Percentiles rank a stretch among this genome's conserved stretches.
Evolutionary conservation across 352 stramenopile species (phyloP).

Genomic region (Globisporangium middletonii): DNA sequence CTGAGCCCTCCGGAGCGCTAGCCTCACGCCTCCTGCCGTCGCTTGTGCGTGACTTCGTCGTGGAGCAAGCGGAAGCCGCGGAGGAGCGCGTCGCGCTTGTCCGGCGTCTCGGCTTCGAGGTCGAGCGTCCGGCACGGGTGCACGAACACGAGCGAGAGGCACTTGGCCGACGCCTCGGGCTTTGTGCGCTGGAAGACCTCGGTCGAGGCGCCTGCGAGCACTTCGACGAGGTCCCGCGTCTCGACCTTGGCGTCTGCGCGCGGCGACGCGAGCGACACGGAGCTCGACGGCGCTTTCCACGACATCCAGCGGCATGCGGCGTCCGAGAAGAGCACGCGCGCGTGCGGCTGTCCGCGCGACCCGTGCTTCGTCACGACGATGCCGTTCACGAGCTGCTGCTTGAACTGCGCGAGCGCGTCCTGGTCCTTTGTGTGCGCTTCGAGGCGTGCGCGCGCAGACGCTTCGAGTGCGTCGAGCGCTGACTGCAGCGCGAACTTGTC

Average conservation of each 20-base stretch:
- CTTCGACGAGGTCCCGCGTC: slow-evolving; percentile 42
- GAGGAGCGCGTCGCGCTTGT: slow-evolving; percentile 38
- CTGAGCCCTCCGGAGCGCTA: not conserved
- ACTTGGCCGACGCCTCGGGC: slow-evolving; percentile 26
- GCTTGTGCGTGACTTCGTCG: slow-evolving; percentile 34
- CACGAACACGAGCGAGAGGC: slow-evolving; percentile 67
- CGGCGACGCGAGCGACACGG: slow-evolving; percentile 23
- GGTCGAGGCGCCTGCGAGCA: slow-evolving; percentile 38
- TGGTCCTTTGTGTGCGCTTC: slow-evolving; percentile 31
- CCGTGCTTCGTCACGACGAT: slow-evolving; percentile 57
- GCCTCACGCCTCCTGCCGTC: slow-evolving; percentile 7
- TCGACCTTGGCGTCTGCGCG: slow-evolving; percentile 42
- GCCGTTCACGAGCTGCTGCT: slow-evolving; percentile 42
- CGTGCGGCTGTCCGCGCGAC: slow-evolving; percentile 33
- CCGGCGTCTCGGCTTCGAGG: slow-evolving; percentile 45
- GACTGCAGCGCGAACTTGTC: slow-evolving; percentile 25
- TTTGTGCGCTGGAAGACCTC: slow-evolving; percentile 38
- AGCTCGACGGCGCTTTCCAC: slow-evolving; percentile 33
- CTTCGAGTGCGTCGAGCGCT: slow-evolving; percentile 30
- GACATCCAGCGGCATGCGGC: slow-evolving; percentile 51
- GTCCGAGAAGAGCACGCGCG: slow-evolving; percentile 50
- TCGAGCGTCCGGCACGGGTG: slow-evolving; percentile 67
- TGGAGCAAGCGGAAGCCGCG: slow-evolving; percentile 56
- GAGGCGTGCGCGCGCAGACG: slow-evolving; percentile 15
- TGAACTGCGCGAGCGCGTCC: slow-evolving; percentile 45